Conservation (phyloP, 2,329 filamentous ascomycete species). For the Aspergillus nomiae region DNA sequence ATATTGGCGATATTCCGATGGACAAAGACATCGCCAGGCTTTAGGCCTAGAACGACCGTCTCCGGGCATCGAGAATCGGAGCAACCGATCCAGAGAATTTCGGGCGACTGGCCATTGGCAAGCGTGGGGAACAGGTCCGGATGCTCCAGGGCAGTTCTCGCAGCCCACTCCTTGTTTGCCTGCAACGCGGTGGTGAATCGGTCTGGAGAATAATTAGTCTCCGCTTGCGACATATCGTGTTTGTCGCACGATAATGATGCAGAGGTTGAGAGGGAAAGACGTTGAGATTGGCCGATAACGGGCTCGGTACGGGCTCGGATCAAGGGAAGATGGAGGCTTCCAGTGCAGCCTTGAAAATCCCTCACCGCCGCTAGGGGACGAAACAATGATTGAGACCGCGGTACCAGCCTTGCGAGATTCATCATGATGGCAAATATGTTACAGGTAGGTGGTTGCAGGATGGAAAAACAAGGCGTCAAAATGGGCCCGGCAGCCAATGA, state of each 20-base stretch:
- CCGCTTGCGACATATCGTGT: constrained; percentile 5
- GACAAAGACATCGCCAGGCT: constrained; percentile 83
- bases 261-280: constrained; percentile 24
- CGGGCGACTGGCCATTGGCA: constrained; percentile 64
- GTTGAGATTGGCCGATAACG: constrained; percentile 9
- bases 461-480: constrained; percentile 3
- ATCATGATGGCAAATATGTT: constrained; percentile 21
- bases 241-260: constrained; percentile 21
- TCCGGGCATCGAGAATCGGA: constrained; percentile 84
- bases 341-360: constrained; percentile 9
- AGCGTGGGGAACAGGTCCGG: constrained; percentile 71
- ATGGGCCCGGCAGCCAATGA: neutral
- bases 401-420: constrained; percentile 25
- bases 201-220: constrained; percentile 46
- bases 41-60: constrained; percentile 74
- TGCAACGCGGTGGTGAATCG: constrained; percentile 64
- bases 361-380: constrained; percentile 12
- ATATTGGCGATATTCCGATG: constrained; percentile 92
- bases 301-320: constrained; percentile 3
- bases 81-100: constrained; percentile 79
- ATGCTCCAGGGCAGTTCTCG: constrained; percentile 64
- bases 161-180: constrained; percentile 71
- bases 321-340: neutral
- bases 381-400: constrained; percentile 19
- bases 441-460: constrained; percentile 1